phyloP scores from a whole-genome alignment of 768 basidiomycete genomes.

The Suillus spraguei region DNA sequence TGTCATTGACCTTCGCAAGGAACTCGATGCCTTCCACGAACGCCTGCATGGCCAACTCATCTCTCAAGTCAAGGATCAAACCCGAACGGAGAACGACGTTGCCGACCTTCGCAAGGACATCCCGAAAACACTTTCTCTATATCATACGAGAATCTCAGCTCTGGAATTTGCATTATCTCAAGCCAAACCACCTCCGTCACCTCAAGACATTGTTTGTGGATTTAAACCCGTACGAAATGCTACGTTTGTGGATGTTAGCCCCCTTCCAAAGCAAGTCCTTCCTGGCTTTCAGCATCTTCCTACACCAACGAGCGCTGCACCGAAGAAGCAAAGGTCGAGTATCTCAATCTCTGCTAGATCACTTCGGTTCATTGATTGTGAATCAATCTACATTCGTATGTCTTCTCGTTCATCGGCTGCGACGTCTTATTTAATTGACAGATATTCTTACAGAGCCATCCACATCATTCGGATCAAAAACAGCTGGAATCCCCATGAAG shows the following conservation, averaged over 20 bases:
- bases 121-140: not conserved
- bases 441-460: not conserved
- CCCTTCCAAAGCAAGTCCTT: not conserved
- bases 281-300: not conserved
- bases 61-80: not conserved
- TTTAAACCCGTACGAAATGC: not conserved
- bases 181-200: not conserved
- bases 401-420: not conserved
- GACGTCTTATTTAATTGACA: not conserved
- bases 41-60: not conserved
- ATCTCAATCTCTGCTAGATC: not conserved
- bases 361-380: not conserved
- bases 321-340: not conserved
- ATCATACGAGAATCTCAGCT: not conserved
- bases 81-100: not conserved
- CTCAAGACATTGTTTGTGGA: not conserved
- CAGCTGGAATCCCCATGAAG: not conserved
- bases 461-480: not conserved
- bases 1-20: not conserved
- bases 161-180: not conserved
- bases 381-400: constrained; percentile 3
- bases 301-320: not conserved
- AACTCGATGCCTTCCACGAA: not conserved
- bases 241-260: not conserved
- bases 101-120: constrained; percentile 2